Evolutionary conservation across 176 grass and related monocot species (phyloP).

Genomic region (sorghum (Sorghum bicolor)): DNA sequence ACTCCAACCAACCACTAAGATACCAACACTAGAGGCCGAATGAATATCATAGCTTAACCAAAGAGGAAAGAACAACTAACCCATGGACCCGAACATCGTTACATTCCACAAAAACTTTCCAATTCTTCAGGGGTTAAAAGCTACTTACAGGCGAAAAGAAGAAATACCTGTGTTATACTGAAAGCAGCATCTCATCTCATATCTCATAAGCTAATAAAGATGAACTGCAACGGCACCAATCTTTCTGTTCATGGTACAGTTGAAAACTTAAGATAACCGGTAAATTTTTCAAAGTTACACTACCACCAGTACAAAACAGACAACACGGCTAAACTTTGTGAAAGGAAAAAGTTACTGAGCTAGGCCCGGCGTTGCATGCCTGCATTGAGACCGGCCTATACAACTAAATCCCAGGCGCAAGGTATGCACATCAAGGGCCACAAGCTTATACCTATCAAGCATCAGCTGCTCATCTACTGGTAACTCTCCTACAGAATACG

Average conservation of each 20-base stretch:
- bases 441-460: conserved; percentile 26
- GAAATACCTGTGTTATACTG: too few species aligned
- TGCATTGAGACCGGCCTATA: conserved; percentile 44
- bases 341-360: conserved; percentile 12
- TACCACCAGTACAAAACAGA: conserved; percentile 33
- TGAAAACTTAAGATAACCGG: not conserved
- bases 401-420: conserved; percentile 40
- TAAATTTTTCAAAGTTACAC: not conserved
- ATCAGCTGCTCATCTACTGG: conserved; percentile 26
- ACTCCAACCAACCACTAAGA: not conserved
- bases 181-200: not conserved
- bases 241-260: not conserved
- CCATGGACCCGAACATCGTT: not conserved
- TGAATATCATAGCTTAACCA: not conserved
- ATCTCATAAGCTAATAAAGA: not conserved
- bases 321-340: not conserved
- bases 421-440: conserved; percentile 1
- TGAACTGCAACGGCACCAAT: not conserved
- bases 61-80: not conserved
- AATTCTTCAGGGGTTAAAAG: not conserved
- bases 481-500: conserved; percentile 24
- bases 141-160: not conserved
- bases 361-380: conserved; percentile 9
- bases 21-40: not conserved
- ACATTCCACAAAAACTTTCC: not conserved